These are phyloP conservation scores for Phytophthora vignae DNA, from an alignment of 352 stramenopile genomes.

Conservation along the genomic window DNA sequence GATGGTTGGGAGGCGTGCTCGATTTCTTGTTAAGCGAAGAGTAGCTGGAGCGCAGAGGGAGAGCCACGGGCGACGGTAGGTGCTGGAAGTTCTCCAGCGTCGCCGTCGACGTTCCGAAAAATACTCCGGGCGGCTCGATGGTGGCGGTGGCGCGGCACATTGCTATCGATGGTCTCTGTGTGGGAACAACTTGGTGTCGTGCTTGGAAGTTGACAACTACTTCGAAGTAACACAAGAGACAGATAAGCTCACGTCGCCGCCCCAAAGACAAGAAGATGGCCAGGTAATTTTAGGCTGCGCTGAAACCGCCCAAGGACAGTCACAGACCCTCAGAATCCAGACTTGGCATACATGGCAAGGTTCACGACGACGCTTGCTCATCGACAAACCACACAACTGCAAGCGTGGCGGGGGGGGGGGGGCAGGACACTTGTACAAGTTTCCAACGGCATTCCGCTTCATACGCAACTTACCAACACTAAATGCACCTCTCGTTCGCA, in stretches of 20 bases:
- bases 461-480: not conserved
- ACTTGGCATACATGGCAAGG: not conserved
- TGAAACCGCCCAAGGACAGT: not conserved
- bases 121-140: not conserved
- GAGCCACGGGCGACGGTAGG: not conserved
- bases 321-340: not conserved
- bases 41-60: conserved; percentile 2
- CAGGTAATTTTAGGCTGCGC: not conserved
- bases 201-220: not conserved
- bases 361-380: not conserved
- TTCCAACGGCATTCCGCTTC: not conserved
- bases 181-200: not conserved
- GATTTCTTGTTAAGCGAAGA: not conserved
- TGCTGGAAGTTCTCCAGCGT: conserved; percentile 4
- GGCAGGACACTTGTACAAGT: not conserved
- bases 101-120: conserved; percentile 9
- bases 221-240: too few species aligned
- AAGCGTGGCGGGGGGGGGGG: too few species aligned
- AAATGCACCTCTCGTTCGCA: conserved; percentile 14
- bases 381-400: too few species aligned
- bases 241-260: not conserved
- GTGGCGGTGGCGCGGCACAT: conserved; percentile 6
- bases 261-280: not conserved
- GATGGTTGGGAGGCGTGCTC: not conserved
- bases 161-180: not conserved